phyloP scores from a whole-genome alignment of 1,284 basidiomycete genomes.

The Golubevia pallescens region DNA sequence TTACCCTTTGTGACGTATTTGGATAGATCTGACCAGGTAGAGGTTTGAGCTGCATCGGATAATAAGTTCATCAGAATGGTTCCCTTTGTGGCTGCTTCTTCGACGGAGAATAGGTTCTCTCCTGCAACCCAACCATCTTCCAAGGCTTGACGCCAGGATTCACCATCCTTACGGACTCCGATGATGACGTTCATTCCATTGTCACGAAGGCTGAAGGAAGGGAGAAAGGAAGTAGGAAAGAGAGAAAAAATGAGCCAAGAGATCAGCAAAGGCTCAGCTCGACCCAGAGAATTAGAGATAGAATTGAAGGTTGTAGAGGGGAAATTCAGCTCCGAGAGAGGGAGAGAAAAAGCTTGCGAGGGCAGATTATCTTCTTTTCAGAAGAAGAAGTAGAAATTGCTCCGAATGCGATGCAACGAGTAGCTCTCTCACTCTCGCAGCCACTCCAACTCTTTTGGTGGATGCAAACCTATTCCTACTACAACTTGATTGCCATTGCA shows the following conservation, averaged over 20 bases:
- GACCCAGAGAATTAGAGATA: too few relatives aligned
- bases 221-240: neutral
- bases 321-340: neutral
- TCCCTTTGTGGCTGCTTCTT: neutral
- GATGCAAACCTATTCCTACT: neutral
- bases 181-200: neutral
- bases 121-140: neutral
- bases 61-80: neutral
- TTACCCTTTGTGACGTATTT: neutral
- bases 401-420: too few relatives aligned
- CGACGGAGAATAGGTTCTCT: neutral
- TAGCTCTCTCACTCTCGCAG: too few relatives aligned
- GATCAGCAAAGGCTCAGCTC: too few relatives aligned
- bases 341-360: constrained; percentile 2
- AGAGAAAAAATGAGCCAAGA: too few relatives aligned
- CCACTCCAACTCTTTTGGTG: too few relatives aligned
- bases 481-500: neutral
- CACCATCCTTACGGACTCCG: neutral
- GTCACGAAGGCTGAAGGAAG: constrained; percentile 12
- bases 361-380: too few relatives aligned
- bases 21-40: neutral
- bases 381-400: too few relatives aligned
- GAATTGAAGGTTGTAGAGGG: too few relatives aligned
- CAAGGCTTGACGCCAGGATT: neutral
- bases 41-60: neutral